These are phyloP conservation scores for Trichoderma koningiopsis DNA, from an alignment of 2,329 filamentous ascomycete genomes.

Conservation along the genomic window DNA sequence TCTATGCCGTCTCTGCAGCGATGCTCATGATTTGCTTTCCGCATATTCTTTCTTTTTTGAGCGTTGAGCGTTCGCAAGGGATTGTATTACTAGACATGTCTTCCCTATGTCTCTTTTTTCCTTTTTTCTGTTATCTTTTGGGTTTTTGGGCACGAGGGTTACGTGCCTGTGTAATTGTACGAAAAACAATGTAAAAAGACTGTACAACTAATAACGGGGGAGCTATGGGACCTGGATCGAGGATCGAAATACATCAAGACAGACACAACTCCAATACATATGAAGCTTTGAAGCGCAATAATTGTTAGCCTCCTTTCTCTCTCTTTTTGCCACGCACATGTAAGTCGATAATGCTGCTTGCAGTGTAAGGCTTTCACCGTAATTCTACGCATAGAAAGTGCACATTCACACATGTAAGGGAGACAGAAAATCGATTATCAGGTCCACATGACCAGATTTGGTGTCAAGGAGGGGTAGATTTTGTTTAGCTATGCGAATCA, in stretches of 20 bases:
- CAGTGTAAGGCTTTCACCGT: background rate
- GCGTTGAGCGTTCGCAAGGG: constrained; percentile 24
- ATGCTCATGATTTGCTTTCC: background rate
- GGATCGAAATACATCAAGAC: constrained; percentile 3
- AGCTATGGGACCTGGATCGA: background rate
- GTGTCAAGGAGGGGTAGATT: background rate
- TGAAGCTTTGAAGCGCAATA: background rate
- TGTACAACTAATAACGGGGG: background rate
- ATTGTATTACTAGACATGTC: constrained; percentile 18
- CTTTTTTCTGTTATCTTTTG: background rate
- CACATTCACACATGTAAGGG: constrained; percentile 6
- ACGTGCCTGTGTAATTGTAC: background rate
- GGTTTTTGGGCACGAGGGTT: background rate
- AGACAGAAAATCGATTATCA: background rate
- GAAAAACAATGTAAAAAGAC: too few species aligned
- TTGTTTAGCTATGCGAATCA: background rate
- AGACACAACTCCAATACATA: constrained; percentile 19
- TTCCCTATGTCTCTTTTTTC: constrained; percentile 11
- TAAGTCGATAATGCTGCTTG: constrained; percentile 1
- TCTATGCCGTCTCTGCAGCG: background rate
- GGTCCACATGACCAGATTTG: constrained; percentile 9
- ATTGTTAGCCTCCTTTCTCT: background rate
- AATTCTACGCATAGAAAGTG: background rate
- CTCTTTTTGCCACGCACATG: background rate
- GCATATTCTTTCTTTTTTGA: background rate